A percentile compares a stretch with the other conserved stretches of the same genome.
phyloP scores from a whole-genome alignment of 305 asterid genomes.

The Vinca major region DNA sequence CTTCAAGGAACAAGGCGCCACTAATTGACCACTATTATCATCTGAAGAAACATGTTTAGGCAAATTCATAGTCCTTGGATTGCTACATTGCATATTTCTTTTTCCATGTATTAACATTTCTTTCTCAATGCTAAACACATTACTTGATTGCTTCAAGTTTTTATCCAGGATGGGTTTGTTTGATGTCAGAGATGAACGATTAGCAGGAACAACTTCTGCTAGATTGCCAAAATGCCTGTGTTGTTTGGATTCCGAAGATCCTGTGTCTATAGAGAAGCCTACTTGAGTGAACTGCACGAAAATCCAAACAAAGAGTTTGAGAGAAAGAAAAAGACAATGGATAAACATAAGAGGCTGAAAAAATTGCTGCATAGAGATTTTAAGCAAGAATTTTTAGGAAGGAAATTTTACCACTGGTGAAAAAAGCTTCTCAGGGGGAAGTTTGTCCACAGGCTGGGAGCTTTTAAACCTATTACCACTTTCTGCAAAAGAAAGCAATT shows the following conservation, averaged over 20 bases:
- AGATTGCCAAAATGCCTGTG: conserved; percentile 22
- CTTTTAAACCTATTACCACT: conserved; percentile 22
- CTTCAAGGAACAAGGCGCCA: conserved; percentile 40
- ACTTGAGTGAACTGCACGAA: conserved; percentile 29
- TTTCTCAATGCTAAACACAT: conserved; percentile 23
- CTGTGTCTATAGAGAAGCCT: conserved; percentile 28
- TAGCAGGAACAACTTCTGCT: conserved; percentile 73
- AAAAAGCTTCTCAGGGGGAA: conserved; percentile 34
- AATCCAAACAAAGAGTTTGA: conserved; percentile 12
- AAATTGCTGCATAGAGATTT: neutral
- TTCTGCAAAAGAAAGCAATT: conserved; percentile 36
- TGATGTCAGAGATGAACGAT: conserved; percentile 51
- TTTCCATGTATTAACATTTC: conserved; percentile 26
- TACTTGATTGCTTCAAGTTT: conserved; percentile 29
- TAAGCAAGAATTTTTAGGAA: neutral
- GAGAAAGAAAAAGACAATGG: conserved; percentile 13
- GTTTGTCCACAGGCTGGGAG: conserved; percentile 29
- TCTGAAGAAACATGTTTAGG: conserved; percentile 18
- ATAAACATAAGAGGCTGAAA: conserved; percentile 12
- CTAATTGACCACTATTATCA: conserved; percentile 30
- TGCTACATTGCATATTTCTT: conserved; percentile 18
- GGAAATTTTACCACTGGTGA: conserved; percentile 36
- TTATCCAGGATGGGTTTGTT: conserved; percentile 33
- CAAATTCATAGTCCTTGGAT: conserved; percentile 11
- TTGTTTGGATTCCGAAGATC: conserved; percentile 35